Base-by-base conservation (phyloP, 257 asterid species). In the Gentiana straminea region DNA sequence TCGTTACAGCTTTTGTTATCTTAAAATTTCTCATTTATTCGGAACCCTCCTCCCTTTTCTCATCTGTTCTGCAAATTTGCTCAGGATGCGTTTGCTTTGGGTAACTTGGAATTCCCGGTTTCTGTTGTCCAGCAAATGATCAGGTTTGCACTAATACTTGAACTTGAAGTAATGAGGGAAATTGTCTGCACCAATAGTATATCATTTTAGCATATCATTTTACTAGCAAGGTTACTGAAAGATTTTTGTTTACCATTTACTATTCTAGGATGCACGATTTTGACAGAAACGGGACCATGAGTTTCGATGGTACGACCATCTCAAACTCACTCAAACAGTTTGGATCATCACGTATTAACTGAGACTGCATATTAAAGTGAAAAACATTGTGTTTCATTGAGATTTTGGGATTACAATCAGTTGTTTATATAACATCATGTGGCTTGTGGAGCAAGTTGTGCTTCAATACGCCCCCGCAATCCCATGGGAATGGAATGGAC, bases 111-210 rank as follows among this genome's bases (percentile, higher is more conserved):
- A 51, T 83, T 86, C 64, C 50, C 93, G 3, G 57, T 79, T 52
- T 71, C 95, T 46, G 79, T 86, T 67, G 95, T 86, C 68, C 89
- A 81, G 68, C 93, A 86, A 76, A 86, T 86, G 95, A 80, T 86
- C 78, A 85, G 94, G 94, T 81, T 50, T 39, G 64, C 3, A 52
- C 13, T 4, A 33, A 8, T 5, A 36, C 47, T 3, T 2, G 1
- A 54, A 3, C n/a, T 8, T 9, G 43, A 8, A 9, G 2, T 4
- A 10, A 9, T n/a, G 13, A 7, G 8, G 13, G 2, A 2, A 36
- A 55, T 24, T 0, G 1, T 24, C 24, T 24, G 24, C 24, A 3
- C 4, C 13, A n/a, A 4, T 2, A 49, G 15, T 12, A 2, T 33
- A 9, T 8, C 2, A 33, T 10, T 7, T 5, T 56, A 32, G 10